Percentiles rank a stretch among this genome's conserved stretches.
Evolutionary conservation across 1,284 basidiomycete species (phyloP).

Genomic region (Ceratobasidium sp.): DNA sequence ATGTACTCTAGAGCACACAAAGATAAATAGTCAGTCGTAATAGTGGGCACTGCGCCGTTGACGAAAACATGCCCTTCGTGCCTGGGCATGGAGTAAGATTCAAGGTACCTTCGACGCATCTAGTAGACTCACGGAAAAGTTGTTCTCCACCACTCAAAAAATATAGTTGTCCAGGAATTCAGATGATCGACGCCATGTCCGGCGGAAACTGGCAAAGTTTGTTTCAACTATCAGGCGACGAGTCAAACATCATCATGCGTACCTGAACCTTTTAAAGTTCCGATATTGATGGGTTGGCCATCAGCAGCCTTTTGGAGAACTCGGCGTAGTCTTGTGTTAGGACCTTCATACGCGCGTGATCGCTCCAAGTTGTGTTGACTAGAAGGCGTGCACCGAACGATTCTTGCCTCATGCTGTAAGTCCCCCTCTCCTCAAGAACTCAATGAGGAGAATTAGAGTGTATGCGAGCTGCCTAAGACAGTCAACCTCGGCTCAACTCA

Average conservation of each 20-base stretch:
- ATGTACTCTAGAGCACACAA: constrained; percentile 42
- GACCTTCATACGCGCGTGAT: constrained; percentile 42
- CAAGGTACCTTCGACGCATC: background rate
- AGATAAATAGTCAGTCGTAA: constrained; percentile 41
- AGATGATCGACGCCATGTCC: constrained; percentile 39
- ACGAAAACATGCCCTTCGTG: constrained; percentile 31
- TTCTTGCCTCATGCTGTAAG: too few species aligned
- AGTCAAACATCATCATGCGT: background rate
- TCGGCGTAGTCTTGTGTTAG: constrained; percentile 41
- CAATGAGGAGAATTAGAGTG: too few species aligned
- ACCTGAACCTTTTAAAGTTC: constrained; percentile 41
- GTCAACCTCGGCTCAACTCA: too few species aligned
- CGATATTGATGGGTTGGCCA: constrained; percentile 41
- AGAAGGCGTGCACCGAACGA: too few species aligned
- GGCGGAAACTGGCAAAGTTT: constrained; percentile 36
- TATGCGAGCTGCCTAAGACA: too few species aligned
- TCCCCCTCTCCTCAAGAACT: too few species aligned
- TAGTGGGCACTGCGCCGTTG: constrained; percentile 42
- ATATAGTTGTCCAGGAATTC: constrained; percentile 38
- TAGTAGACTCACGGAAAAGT: constrained; percentile 39
- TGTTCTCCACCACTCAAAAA: constrained; percentile 39
- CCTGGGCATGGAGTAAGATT: background rate
- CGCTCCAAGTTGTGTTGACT: constrained; percentile 42
- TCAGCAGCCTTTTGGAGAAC: constrained; percentile 41
- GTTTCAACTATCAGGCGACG: background rate